phyloP scores from a whole-genome alignment of 1,284 basidiomycete genomes.

The Malassezia restricta region DNA sequence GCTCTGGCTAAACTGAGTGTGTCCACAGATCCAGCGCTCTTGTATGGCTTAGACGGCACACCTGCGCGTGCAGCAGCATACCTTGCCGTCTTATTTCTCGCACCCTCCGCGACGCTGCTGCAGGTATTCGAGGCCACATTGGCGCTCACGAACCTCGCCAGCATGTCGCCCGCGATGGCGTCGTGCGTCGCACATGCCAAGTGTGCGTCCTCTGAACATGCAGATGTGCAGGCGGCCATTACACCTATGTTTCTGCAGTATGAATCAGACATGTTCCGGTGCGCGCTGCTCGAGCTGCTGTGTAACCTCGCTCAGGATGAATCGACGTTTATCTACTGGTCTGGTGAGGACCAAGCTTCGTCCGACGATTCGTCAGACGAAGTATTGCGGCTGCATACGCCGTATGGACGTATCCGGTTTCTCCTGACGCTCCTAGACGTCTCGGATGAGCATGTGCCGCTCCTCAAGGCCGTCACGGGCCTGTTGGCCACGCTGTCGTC shows the following conservation, averaged over 20 bases:
- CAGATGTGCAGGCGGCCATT: constrained; percentile 10
- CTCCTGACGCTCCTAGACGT: constrained; percentile 8
- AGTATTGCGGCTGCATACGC: constrained; percentile 5
- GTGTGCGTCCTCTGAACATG: constrained; percentile 5
- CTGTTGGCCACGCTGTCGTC: constrained; percentile 8
- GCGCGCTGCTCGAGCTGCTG: constrained; percentile 79
- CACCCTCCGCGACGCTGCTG: constrained; percentile 54
- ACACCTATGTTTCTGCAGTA: constrained; percentile 59
- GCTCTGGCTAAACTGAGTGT: constrained; percentile 85
- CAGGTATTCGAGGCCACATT: constrained; percentile 85
- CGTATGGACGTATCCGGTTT: constrained; percentile 6
- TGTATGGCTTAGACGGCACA: constrained; percentile 55
- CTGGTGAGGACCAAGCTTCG: constrained; percentile 1
- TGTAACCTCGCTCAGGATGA: constrained; percentile 79
- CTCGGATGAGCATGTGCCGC: background rate
- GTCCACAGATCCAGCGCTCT: constrained; percentile 72
- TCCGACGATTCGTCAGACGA: background rate
- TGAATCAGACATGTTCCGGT: constrained; percentile 66
- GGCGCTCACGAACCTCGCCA: constrained; percentile 88
- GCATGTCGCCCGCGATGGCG: constrained; percentile 43
- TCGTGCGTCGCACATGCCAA: constrained; percentile 45
- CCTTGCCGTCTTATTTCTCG: constrained; percentile 22
- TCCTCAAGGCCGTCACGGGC: constrained; percentile 3
- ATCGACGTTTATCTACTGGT: constrained; percentile 49
- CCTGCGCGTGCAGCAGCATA: constrained; percentile 16